Evolutionary conservation across 2,329 filamentous ascomycete genomes (phyloP), one percentile per base, ranked within the genome.

Genomic region (Aspergillus neoniger): DNA sequence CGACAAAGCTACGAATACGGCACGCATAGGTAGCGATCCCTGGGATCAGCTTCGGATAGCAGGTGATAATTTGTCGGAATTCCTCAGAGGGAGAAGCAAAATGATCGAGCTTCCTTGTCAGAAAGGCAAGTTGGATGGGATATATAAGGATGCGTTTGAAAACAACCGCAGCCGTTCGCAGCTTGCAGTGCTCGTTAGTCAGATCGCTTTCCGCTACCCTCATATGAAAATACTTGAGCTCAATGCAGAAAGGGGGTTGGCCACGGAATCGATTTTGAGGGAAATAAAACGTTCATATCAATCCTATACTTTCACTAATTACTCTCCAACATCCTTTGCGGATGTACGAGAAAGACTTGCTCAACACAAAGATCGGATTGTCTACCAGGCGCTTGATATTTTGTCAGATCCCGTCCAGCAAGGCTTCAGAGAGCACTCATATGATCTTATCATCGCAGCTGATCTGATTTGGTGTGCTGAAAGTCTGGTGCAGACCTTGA

Each of bases 391-490:
- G 1, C 63, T 73, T 1, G 70, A 75, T 59, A 67, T 73, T 14
- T 58, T 58, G 25, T 49, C 63, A 14, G 63, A 69, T 32, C 68
- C 67, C 0, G 10, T 12, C 2, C 51, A 48, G 15, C 73, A 75
- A 54, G 71, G 69, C 1, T 71, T 72, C 36, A 56, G 62, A 8
- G 19, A 19, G 2, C 55, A 58, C 4, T 39, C 49, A 0, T 74
- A 68, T 49, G 73, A 76, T 48, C 51, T 75, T 2, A 62, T 76
- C 8, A 49, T 74, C 19, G 73, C 73, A 2, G 56, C 65, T 15
- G 69, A 70, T 49, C 69, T 72, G 3, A 36, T 74, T 30, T 70
- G 73, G 52, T 66, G 69, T 5, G 72, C 71, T 1, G 47, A 49
- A 14, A 52, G 30, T 15, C 43, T 74, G 9, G 19, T 62, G 14